Evolutionary conservation across 306 rosid species (phyloP).

Genomic region (Cicer pinnatifidum): DNA sequence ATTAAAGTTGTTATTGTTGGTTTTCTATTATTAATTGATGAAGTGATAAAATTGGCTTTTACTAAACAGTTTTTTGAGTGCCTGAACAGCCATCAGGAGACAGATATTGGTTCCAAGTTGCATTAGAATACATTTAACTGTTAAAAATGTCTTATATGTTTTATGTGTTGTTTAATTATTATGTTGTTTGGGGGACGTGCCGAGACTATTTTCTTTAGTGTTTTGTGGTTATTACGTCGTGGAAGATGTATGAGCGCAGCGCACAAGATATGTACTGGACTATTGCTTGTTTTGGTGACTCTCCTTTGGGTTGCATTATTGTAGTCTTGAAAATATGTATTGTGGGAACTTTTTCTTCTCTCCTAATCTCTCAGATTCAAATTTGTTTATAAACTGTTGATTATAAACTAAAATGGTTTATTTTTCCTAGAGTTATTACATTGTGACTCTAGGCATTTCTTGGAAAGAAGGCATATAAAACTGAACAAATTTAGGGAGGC

Average conservation of each 20-base stretch:
- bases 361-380: not conserved
- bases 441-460: conserved; percentile 6
- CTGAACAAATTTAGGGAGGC: conserved; percentile 30
- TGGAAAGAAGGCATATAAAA: conserved; percentile 10
- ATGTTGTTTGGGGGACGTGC: conserved; percentile 22
- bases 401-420: not conserved
- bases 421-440: not conserved
- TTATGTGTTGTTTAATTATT: not conserved
- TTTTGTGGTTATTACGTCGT: conserved; percentile 10
- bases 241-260: conserved; percentile 9
- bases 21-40: conserved; percentile 18
- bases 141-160: conserved; percentile 1
- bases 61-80: conserved; percentile 18
- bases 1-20: not conserved
- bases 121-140: conserved; percentile 8
- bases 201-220: conserved; percentile 16
- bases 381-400: not conserved
- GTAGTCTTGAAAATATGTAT: conserved; percentile 23
- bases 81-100: conserved; percentile 26
- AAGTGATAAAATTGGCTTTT: not conserved
- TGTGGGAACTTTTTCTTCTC: conserved; percentile 28
- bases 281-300: conserved; percentile 1
- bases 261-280: not conserved
- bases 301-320: conserved; percentile 7
- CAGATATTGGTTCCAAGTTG: conserved; percentile 34